Conservation (phyloP, 768 basidiomycete genomes). For the Gautieria morchelliformis region DNA sequence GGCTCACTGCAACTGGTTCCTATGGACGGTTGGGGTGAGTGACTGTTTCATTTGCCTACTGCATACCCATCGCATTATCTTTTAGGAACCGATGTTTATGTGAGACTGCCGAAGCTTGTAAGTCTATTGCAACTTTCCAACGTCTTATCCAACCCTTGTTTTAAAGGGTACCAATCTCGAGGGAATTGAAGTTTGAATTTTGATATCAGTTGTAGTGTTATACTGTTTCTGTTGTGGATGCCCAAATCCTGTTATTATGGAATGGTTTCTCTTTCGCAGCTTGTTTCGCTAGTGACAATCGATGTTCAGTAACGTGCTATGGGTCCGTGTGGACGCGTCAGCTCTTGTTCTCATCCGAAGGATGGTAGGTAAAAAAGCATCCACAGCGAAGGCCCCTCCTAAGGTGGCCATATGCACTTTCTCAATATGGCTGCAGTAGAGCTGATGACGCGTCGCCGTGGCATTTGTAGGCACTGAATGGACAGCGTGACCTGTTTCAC, state of each 20-base stretch:
- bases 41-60: neutral
- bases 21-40: constrained; percentile 75
- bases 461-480: neutral
- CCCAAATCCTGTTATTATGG: neutral
- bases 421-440: neutral
- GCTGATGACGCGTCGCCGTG: neutral
- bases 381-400: neutral
- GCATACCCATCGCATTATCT: neutral
- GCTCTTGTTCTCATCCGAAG: neutral
- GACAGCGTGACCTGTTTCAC: neutral
- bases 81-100: constrained; percentile 72
- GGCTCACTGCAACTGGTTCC: constrained; percentile 72
- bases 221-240: neutral
- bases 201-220: neutral
- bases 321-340: constrained; percentile 6
- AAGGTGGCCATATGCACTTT: neutral
- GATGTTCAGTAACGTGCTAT: neutral
- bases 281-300: neutral
- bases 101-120: constrained; percentile 74
- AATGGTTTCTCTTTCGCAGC: neutral
- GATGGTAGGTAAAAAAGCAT: neutral
- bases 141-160: neutral
- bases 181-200: constrained; percentile 60
- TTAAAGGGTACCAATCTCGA: constrained; percentile 75
- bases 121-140: constrained; percentile 17